Conservation (phyloP, 2,329 filamentous ascomycete species). For the Orbilia oligospora region DNA sequence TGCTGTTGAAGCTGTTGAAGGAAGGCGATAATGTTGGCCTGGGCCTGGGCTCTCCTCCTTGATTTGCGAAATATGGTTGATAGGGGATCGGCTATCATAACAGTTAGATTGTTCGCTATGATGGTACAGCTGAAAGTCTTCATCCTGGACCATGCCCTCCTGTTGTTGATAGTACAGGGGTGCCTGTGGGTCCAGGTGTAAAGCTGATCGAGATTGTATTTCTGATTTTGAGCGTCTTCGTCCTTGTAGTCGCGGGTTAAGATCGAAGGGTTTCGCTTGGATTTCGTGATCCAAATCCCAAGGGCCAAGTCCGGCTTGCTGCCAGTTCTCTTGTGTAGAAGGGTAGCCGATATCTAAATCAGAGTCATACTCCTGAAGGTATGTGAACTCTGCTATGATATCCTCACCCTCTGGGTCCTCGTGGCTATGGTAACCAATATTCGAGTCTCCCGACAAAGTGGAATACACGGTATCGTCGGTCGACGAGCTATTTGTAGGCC, state of each 20-base stretch:
- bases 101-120: background rate
- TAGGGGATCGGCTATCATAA: background rate
- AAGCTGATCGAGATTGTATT: background rate
- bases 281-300: background rate
- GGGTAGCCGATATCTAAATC: background rate
- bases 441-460: background rate
- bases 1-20: background rate
- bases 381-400: background rate
- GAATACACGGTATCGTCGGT: conserved; percentile 6
- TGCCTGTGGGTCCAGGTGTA: background rate
- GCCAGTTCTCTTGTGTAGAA: background rate
- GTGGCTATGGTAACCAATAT: background rate
- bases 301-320: background rate
- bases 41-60: conserved; percentile 13
- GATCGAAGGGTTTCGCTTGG: background rate
- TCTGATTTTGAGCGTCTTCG: background rate
- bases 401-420: conserved; percentile 1
- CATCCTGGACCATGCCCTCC: background rate
- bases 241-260: background rate
- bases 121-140: background rate
- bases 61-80: background rate
- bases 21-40: background rate
- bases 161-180: background rate
- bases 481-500: background rate
- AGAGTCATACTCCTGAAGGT: background rate